Base-by-base conservation (phyloP, 2,329 filamentous ascomycete genomes). In the Bimuria novae-zelandiae region DNA sequence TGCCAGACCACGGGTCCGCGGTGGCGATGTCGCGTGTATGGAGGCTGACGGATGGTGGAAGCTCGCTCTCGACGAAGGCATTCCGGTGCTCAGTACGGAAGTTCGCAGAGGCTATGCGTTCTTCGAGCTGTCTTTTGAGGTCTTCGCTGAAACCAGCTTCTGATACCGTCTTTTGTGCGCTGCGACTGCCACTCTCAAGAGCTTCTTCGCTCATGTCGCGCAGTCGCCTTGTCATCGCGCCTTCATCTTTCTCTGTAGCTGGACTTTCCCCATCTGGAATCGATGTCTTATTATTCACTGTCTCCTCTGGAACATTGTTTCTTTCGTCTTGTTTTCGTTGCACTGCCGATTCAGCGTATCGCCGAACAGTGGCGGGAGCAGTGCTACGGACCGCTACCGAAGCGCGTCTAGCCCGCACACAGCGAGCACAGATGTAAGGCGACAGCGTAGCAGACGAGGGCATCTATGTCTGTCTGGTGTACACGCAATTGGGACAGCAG, bases 1-100 rank as follows among this genome's bases (percentile, higher is more conserved):
- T 79, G 2, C 93, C 94, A 0, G 83, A 85, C 94, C 94, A 99
- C 1, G 88, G 82, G 52, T 82, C 76, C 6, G 86, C 84, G 0
- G 82, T 79, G 1, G 90, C 90, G 30, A 86, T 82, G 44, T 88
- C 83, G 54, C 85, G 81, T 1, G 88, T 89, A 11, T 87, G 88
- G 61, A 81, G 80, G 14, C 88, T 87, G 11, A 89, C 86, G n/a
- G 83, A 81, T 3, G 81, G 75, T 32, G 83, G 82, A 68, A 85
- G 72, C 30, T 79, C 73, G 4, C 75, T 76, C 61, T 84, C 75
- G 2, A 82, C 80, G 51, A 85, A 80, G 2, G 82, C 81, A 54
- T 71, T 73, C 35, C 80, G 75, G 72, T 84, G 70, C 17, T 84
- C 77, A 52, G 73, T 80, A 36, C 74, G 76, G 61, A 86, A 85